These are phyloP conservation scores for Ceratopteris richardii DNA, from an alignment of 75 land plant genomes.

Conservation along the genomic window DNA sequence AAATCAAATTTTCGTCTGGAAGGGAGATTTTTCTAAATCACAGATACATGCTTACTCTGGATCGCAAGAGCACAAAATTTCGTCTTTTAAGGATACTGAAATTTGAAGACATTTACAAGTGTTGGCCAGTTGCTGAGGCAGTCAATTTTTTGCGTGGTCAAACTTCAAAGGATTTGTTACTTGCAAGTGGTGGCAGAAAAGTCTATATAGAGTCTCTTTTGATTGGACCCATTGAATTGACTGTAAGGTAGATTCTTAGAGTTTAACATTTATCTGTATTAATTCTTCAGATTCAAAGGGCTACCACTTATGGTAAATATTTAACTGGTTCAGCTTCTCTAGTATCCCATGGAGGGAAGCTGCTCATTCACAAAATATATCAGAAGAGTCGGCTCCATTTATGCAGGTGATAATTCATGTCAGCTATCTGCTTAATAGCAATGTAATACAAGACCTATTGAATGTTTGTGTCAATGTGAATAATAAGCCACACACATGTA, in stretches of 20 bases:
- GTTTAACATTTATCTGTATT: background rate
- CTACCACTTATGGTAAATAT: background rate
- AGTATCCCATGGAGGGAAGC: slow-evolving; percentile 71
- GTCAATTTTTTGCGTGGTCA: slow-evolving; percentile 66
- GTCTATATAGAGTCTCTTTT: slow-evolving; percentile 71
- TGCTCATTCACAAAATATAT: slow-evolving; percentile 30
- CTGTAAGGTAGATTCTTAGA: slow-evolving; percentile 49
- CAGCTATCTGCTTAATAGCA: too few relatives aligned
- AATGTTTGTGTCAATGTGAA: background rate
- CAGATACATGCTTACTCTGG: slow-evolving; percentile 3
- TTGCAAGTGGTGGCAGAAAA: slow-evolving; percentile 64
- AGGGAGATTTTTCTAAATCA: slow-evolving; percentile 1
- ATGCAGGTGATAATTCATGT: slow-evolving; percentile 33
- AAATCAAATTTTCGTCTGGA: background rate
- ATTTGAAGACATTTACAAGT: slow-evolving; percentile 18
- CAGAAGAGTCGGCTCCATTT: slow-evolving; percentile 38
- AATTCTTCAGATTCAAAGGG: background rate
- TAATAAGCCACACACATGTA: background rate
- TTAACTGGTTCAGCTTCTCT: slow-evolving; percentile 58
- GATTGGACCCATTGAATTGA: slow-evolving; percentile 62
- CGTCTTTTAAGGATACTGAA: slow-evolving; percentile 19
- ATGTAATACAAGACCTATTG: background rate
- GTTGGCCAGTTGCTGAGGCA: slow-evolving; percentile 30
- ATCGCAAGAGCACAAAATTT: slow-evolving; percentile 7
- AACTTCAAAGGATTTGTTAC: slow-evolving; percentile 53